These are phyloP conservation scores for Climacium dendroides DNA, from an alignment of 225 moss, liverwort and hornwort genomes.

Conservation along the genomic window DNA sequence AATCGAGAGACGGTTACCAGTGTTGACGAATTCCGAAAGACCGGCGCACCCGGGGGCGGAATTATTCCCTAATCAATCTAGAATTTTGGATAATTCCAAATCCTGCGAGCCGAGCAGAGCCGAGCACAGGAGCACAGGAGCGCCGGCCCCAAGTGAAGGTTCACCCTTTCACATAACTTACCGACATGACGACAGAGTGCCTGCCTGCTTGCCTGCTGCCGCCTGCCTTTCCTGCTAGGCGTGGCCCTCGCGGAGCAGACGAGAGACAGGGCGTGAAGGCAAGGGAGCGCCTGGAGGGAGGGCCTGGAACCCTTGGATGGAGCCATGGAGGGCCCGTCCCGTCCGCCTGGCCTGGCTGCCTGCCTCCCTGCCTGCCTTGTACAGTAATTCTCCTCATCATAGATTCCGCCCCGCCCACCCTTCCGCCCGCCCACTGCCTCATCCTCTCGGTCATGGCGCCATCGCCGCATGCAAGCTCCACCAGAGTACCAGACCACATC, in stretches of 20 bases:
- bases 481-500: not conserved
- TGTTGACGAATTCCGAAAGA: not conserved
- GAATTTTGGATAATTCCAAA: slow-evolving; percentile 3
- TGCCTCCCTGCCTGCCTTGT: not conserved
- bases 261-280: not conserved
- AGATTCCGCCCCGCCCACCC: not conserved
- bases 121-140: not conserved
- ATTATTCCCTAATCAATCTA: slow-evolving; percentile 1
- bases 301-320: not conserved
- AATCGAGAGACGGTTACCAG: not conserved
- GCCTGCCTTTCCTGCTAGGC: not conserved
- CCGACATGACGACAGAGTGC: not conserved
- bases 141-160: not conserved
- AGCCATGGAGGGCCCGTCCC: not conserved
- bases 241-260: not conserved
- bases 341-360: not conserved
- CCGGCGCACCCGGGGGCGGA: not conserved
- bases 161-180: not conserved
- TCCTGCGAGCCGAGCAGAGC: not conserved
- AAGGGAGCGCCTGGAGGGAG: not conserved
- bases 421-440: not conserved
- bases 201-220: not conserved
- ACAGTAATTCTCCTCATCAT: not conserved
- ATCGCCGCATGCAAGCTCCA: not conserved
- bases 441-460: not conserved